Percentiles rank a stretch among this genome's conserved stretches.
Conservation (phyloP, 1,284 basidiomycete genomes). For the Boletus sp. region DNA sequence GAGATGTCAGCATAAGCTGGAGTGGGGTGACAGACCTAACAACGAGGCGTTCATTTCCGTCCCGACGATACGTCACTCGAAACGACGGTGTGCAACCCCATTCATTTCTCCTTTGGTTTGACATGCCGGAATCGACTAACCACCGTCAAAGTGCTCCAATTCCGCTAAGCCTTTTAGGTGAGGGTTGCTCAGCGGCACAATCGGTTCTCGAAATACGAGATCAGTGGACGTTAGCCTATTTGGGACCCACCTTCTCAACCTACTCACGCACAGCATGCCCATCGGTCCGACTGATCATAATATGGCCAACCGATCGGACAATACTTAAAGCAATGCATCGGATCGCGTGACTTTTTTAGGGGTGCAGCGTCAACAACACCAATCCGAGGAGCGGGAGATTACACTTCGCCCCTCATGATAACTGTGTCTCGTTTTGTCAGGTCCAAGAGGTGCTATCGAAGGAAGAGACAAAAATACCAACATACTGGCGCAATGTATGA, state of each 20-base stretch:
- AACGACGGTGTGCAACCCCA: conserved; percentile 1
- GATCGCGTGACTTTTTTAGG: too few relatives aligned
- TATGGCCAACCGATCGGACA: background rate
- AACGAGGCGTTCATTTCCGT: conserved; percentile 18
- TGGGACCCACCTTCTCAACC: conserved; percentile 2
- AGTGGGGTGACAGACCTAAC: background rate
- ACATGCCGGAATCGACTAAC: background rate
- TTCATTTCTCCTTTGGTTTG: background rate
- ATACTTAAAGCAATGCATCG: background rate
- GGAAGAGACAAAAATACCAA: background rate
- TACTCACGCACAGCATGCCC: conserved; percentile 1
- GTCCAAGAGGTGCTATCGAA: too few relatives aligned
- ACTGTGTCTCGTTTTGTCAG: background rate
- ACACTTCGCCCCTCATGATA: background rate
- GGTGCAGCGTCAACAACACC: background rate
- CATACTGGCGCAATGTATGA: background rate
- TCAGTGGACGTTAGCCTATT: background rate
- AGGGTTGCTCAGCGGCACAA: background rate
- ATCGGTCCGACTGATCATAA: background rate
- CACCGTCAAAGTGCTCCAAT: background rate
- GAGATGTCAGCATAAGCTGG: background rate
- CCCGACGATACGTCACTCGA: conserved; percentile 5
- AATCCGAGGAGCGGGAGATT: background rate
- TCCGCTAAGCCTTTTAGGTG: background rate
- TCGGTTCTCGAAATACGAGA: background rate